phyloP scores from a whole-genome alignment of 345 rosid species.

The Eucalyptus marginata region DNA sequence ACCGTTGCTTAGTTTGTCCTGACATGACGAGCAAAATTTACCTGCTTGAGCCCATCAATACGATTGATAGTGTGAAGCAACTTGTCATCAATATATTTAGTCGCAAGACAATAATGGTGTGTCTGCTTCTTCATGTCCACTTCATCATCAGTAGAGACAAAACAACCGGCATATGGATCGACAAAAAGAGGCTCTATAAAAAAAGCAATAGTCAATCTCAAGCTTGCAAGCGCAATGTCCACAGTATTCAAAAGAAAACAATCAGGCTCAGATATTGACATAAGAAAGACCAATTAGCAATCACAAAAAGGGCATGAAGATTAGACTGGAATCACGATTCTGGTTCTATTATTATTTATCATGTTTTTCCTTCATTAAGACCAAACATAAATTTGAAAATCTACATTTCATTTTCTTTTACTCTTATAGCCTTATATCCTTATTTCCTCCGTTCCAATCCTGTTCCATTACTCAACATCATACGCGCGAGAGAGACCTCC shows the following conservation, averaged over 20 bases:
- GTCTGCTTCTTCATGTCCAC: slow-evolving; percentile 29
- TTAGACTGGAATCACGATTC: neutral
- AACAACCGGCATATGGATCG: slow-evolving; percentile 83
- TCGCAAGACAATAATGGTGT: slow-evolving; percentile 65
- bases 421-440: neutral
- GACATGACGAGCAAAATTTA: neutral
- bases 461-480: neutral
- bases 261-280: neutral
- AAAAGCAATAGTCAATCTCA: neutral
- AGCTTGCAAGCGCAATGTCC: neutral
- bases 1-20: neutral
- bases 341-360: neutral
- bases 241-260: neutral
- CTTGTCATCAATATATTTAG: slow-evolving; percentile 78
- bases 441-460: neutral
- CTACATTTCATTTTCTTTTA: neutral
- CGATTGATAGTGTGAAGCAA: slow-evolving; percentile 40
- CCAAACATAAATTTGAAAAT: neutral
- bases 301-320: neutral
- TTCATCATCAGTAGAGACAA: slow-evolving; percentile 30
- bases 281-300: neutral
- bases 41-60: slow-evolving; percentile 83
- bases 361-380: neutral
- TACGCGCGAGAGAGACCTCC: neutral
- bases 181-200: slow-evolving; percentile 72